phyloP scores from a whole-genome alignment of 1,284 basidiomycete species.

The Ceratobasidium sp. region DNA sequence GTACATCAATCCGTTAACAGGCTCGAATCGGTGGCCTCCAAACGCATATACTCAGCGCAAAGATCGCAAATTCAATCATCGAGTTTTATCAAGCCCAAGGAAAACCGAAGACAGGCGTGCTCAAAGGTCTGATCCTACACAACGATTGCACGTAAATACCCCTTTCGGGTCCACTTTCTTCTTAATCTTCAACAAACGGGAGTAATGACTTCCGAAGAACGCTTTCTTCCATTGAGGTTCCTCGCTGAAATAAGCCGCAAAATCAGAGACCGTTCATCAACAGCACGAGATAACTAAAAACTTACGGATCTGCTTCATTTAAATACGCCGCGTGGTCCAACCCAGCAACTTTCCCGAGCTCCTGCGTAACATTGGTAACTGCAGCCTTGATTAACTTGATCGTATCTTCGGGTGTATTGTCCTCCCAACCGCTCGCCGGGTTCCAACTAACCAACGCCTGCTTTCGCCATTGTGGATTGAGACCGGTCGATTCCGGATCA shows the following conservation, averaged over 20 bases:
- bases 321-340: slow-evolving; percentile 59
- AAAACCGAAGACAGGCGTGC: too few relatives aligned
- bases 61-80: too few relatives aligned
- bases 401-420: slow-evolving; percentile 53
- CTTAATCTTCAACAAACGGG: slow-evolving; percentile 21
- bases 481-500: slow-evolving; percentile 58
- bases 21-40: too few relatives aligned
- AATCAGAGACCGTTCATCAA: too few relatives aligned
- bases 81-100: too few relatives aligned
- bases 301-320: slow-evolving; percentile 61
- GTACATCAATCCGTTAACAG: too few relatives aligned
- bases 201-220: slow-evolving; percentile 29
- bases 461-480: slow-evolving; percentile 63
- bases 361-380: slow-evolving; percentile 54
- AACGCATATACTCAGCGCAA: too few relatives aligned
- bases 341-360: slow-evolving; percentile 52
- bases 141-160: slow-evolving; percentile 30
- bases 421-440: slow-evolving; percentile 55
- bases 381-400: slow-evolving; percentile 54
- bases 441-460: slow-evolving; percentile 55
- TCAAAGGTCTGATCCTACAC: slow-evolving; percentile 29
- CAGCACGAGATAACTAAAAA: background rate
- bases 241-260: background rate
- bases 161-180: slow-evolving; percentile 13
- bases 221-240: slow-evolving; percentile 32